Base-by-base conservation (phyloP, 768 basidiomycete species). In the Agaricus subrufescens region DNA sequence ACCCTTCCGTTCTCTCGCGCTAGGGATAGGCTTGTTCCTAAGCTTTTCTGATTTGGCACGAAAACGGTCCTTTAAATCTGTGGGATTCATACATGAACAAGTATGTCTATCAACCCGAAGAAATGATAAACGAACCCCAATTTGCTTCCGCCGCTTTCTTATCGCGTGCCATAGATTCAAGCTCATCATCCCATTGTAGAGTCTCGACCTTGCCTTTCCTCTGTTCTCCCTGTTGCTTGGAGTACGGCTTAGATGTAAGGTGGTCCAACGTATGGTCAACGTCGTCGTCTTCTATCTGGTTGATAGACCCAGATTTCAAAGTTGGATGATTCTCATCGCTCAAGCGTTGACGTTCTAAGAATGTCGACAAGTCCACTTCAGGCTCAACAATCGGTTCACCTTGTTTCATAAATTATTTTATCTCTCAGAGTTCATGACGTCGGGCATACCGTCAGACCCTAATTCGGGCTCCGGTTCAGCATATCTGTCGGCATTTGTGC, bases 61-160 rank as follows among this genome's bases (percentile, higher is more conserved):
- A 57, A 87, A 84, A 31, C 84, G 73, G 1, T 71, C 69, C 62
- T 85, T 86, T 23, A 87, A 67, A 56, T 86, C 86, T 87, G 65
- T 30, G 10, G 26, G 37, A 4, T 34, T 23, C 46, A 23, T 47
- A 19, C 19, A 0, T 54, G 23, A 31, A 57, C 25, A 39, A 31
- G 19, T 27, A 34, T 50, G 27, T 15, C 23, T 6, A 38, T 27
- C 14, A 31, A n/a, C 37, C n/a, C 27, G 8, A 39, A 52, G 45
- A 14, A 2, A 26, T 15, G 26, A 31, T 9, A 45, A 45, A 60
- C 74, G 44, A 52, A 89, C 91, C 91, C 77, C 88, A 75, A 25
- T 79, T 80, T 11, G 91, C 90, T 57, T 91, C 89, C 0, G 89
- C 89, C 4, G 80, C 77, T 1, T 79, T 78, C 63, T 91, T 92